Conservation (phyloP, 768 basidiomycete genomes). For the Russula olivacea region DNA sequence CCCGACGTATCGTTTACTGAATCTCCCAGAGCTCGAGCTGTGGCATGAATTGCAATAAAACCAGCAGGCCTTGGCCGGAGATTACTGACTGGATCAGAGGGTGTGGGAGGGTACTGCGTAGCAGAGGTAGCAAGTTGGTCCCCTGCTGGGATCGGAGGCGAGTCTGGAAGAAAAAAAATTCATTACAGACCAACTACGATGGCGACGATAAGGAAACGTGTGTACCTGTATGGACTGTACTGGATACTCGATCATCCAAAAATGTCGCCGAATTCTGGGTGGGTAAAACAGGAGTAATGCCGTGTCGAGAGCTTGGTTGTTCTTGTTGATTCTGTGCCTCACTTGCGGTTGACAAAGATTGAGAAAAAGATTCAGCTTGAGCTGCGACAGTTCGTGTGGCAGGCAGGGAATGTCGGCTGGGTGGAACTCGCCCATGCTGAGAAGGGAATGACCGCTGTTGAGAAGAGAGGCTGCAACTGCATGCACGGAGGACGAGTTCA, state of each 20-base stretch:
- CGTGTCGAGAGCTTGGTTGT: background rate
- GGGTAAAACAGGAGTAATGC: background rate
- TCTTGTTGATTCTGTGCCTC: background rate
- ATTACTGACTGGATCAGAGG: background rate
- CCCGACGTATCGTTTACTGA: slow-evolving; percentile 4
- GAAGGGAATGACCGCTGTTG: too few species aligned
- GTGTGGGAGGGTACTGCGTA: slow-evolving; percentile 2
- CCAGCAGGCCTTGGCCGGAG: slow-evolving; percentile 3
- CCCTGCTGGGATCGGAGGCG: slow-evolving; percentile 8
- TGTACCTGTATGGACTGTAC: background rate
- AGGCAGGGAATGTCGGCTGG: too few species aligned
- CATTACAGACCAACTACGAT: background rate
- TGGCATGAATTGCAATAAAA: too few species aligned
- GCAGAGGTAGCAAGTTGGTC: background rate
- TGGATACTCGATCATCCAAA: too few species aligned
- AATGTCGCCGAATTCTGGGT: too few species aligned
- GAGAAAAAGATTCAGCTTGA: background rate
- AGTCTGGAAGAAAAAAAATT: slow-evolving; percentile 1
- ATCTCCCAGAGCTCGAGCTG: background rate
- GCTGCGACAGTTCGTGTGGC: background rate
- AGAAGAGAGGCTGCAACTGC: too few species aligned
- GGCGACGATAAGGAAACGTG: background rate
- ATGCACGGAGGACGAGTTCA: too few species aligned
- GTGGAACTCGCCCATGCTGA: too few species aligned
- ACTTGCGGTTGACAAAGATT: background rate